Evolutionary conservation across 2,329 filamentous ascomycete species (phyloP).

Genomic region (Penicillium sp.): DNA sequence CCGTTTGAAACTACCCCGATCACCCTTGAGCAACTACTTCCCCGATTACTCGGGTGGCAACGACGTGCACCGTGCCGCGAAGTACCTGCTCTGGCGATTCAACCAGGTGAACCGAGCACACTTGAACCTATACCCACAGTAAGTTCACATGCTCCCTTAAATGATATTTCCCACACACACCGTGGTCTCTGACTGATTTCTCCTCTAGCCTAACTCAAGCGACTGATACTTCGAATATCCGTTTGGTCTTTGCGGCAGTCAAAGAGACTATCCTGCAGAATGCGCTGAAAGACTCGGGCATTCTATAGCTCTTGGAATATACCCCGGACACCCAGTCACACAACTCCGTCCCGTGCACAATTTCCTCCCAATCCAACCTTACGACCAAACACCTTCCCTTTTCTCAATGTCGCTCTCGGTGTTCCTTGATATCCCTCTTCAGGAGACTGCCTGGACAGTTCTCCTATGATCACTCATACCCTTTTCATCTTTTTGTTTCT

Average conservation of each 20-base stretch:
- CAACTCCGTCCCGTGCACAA: not conserved
- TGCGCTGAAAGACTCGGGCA: slow-evolving; percentile 95
- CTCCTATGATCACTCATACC: slow-evolving; percentile 19
- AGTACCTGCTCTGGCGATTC: slow-evolving; percentile 96
- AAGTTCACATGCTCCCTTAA: slow-evolving; percentile 45
- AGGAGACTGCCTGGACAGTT: not conserved
- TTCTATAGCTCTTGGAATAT: slow-evolving; percentile 57
- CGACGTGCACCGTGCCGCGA: slow-evolving; percentile 96
- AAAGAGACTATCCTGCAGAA: slow-evolving; percentile 99
- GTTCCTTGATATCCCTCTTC: not conserved
- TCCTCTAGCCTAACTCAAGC: slow-evolving; percentile 85
- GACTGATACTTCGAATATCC: slow-evolving; percentile 97
- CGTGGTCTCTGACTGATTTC: slow-evolving; percentile 25
- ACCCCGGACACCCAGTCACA: not conserved
- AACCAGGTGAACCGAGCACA: slow-evolving; percentile 98
- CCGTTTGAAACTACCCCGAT: slow-evolving; percentile 86
- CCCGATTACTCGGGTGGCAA: slow-evolving; percentile 97
- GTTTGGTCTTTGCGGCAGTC: slow-evolving; percentile 94
- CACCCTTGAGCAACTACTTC: slow-evolving; percentile 91
- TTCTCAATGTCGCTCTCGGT: slow-evolving; percentile 8
- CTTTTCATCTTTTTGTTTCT: slow-evolving; percentile 12
- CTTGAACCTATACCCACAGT: slow-evolving; percentile 97
- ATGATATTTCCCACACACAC: not conserved
- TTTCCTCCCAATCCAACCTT: not conserved
- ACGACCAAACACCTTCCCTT: slow-evolving; percentile 3